Conservation (phyloP, 495 filamentous ascomycete species). For the Trichocladium antarcticum region DNA sequence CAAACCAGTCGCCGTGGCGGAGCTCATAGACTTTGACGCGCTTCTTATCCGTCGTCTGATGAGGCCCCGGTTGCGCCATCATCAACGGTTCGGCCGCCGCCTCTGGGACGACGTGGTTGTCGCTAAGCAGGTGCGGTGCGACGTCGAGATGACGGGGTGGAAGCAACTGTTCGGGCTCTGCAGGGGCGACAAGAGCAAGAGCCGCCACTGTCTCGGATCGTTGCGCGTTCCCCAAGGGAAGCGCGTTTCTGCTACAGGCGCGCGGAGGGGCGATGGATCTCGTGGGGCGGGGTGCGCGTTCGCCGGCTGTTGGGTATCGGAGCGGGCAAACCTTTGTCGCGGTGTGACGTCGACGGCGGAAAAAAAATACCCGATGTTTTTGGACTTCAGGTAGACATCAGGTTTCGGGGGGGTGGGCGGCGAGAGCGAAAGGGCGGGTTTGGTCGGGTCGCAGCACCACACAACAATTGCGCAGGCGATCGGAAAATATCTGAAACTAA, state of each 20-base stretch:
- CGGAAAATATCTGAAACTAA: not conserved
- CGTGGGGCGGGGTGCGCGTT: slow-evolving; percentile 1
- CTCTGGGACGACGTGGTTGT: slow-evolving; percentile 26
- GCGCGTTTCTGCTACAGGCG: slow-evolving; percentile 13
- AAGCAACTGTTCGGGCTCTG: slow-evolving; percentile 35
- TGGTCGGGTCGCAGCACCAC: not conserved
- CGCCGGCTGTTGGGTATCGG: not conserved
- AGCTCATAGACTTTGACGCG: slow-evolving; percentile 99
- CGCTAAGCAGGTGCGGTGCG: slow-evolving; percentile 30
- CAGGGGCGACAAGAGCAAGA: slow-evolving; percentile 35
- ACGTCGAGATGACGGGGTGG: slow-evolving; percentile 36
- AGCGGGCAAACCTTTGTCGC: slow-evolving; percentile 1
- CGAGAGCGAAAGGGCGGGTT: not conserved
- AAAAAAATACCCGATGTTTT: slow-evolving; percentile 10
- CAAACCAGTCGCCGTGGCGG: slow-evolving; percentile 97
- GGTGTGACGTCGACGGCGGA: slow-evolving; percentile 12
- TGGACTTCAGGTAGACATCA: slow-evolving; percentile 6
- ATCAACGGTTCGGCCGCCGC: slow-evolving; percentile 39
- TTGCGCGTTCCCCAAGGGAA: slow-evolving; percentile 25
- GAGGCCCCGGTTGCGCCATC: slow-evolving; percentile 82
- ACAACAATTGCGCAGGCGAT: not conserved
- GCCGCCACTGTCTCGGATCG: slow-evolving; percentile 36
- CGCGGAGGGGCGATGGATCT: not conserved
- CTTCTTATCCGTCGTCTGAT: slow-evolving; percentile 78
- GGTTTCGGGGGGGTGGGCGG: slow-evolving; percentile 6